A percentile compares a stretch with the other conserved stretches of the same genome.
Evolutionary conservation across 2,329 filamentous ascomycete species (phyloP).

Genomic region (Microascus cirrosus): DNA sequence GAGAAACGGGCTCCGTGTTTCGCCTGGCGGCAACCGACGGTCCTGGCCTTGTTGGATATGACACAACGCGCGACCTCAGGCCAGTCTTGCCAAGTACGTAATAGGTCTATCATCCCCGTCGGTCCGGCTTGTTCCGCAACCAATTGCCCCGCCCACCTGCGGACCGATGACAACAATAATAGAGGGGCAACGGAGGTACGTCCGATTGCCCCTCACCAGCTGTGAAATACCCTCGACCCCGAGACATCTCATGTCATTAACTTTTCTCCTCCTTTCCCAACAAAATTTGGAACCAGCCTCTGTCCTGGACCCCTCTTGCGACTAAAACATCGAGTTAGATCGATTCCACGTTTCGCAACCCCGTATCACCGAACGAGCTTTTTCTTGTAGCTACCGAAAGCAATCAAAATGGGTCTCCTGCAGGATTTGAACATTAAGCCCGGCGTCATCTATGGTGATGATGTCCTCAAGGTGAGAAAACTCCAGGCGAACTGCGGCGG

Average conservation of each 20-base stretch:
- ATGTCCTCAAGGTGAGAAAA: constrained; percentile 26
- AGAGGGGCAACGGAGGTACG: not conserved
- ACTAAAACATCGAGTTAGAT: not conserved
- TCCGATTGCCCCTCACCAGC: not conserved
- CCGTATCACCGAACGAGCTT: not conserved
- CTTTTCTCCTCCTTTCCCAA: not conserved
- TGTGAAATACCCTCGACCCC: constrained; percentile 2
- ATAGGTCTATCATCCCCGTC: not conserved
- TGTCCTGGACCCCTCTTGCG: not conserved
- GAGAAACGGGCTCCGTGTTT: not conserved
- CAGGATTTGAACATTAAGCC: constrained; percentile 33
- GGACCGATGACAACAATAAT: not conserved
- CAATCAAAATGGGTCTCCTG: constrained; percentile 3
- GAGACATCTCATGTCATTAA: not conserved
- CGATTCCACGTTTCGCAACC: not conserved
- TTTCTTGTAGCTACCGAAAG: not conserved
- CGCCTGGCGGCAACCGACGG: not conserved
- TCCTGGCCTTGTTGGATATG: not conserved
- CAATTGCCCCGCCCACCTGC: not conserved
- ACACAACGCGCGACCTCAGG: not conserved
- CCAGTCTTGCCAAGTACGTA: not conserved
- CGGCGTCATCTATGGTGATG: constrained; percentile 43
- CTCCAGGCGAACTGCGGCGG: not conserved
- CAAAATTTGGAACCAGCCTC: not conserved
- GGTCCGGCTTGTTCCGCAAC: not conserved